Evolutionary conservation across 1,284 basidiomycete genomes (phyloP).

Genomic region (Farysia itapuensis): DNA sequence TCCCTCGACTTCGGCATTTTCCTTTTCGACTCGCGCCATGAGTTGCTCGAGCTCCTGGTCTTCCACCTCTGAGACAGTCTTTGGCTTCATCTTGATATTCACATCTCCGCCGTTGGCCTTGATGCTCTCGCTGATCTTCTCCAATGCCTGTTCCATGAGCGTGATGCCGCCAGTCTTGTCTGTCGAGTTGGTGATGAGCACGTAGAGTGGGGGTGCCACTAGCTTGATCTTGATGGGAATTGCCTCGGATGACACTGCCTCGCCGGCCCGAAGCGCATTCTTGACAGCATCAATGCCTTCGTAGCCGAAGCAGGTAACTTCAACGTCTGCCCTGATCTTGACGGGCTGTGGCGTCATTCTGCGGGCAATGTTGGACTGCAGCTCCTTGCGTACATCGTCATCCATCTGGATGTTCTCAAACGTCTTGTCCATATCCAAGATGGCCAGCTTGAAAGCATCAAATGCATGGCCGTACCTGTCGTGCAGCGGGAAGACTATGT

Average conservation of each 20-base stretch:
- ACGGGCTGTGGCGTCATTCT: slow-evolving; percentile 96
- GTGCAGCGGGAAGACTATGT: slow-evolving; percentile 89
- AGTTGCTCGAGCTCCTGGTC: slow-evolving; percentile 60
- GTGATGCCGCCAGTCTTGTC: slow-evolving; percentile 95
- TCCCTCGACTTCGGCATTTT: slow-evolving; percentile 59
- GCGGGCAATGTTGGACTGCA: slow-evolving; percentile 85
- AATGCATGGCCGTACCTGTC: slow-evolving; percentile 92
- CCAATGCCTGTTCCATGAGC: slow-evolving; percentile 87
- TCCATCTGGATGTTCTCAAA: slow-evolving; percentile 72
- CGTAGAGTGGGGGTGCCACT: slow-evolving; percentile 94
- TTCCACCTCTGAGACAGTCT: slow-evolving; percentile 58
- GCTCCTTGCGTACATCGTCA: slow-evolving; percentile 69
- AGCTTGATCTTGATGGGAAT: slow-evolving; percentile 97
- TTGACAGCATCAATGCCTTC: slow-evolving; percentile 98
- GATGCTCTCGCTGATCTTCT: slow-evolving; percentile 82
- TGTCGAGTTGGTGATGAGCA: slow-evolving; percentile 91
- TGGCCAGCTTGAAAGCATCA: slow-evolving; percentile 94
- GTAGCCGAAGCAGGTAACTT: slow-evolving; percentile 94
- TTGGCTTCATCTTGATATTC: slow-evolving; percentile 88
- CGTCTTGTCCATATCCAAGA: slow-evolving; percentile 76
- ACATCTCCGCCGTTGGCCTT: slow-evolving; percentile 75
- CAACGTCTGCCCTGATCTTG: slow-evolving; percentile 96
- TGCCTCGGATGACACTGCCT: slow-evolving; percentile 78
- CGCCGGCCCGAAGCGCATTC: slow-evolving; percentile 83
- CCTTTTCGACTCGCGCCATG: slow-evolving; percentile 59